These are phyloP conservation scores for Calonectria henricotiae DNA, from an alignment of 2,329 filamentous ascomycete genomes.

Conservation along the genomic window DNA sequence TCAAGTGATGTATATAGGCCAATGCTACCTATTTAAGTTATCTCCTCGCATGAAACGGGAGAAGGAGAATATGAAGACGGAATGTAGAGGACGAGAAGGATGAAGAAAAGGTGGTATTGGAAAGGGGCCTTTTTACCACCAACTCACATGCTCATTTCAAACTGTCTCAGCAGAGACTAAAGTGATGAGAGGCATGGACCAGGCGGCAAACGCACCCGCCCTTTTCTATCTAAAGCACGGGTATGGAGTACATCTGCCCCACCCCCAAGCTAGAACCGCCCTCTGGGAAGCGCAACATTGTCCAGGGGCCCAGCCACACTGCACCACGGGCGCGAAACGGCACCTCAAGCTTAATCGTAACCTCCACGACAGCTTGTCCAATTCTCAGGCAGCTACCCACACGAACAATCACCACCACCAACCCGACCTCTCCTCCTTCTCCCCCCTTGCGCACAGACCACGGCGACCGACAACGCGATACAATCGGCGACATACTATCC, in stretches of 20 bases:
- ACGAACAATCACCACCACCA: constrained; percentile 25
- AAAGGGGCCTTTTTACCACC: background rate
- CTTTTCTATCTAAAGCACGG: constrained; percentile 4
- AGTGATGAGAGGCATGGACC: background rate
- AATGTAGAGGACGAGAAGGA: no score
- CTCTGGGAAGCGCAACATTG: background rate
- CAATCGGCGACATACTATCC: background rate
- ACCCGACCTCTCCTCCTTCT: background rate
- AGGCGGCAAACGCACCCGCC: constrained; percentile 5
- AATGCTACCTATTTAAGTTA: no score
- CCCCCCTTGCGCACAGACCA: background rate
- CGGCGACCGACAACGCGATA: constrained; percentile 1
- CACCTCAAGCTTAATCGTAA: constrained; percentile 37
- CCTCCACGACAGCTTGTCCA: constrained; percentile 41
- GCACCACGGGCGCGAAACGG: constrained; percentile 15
- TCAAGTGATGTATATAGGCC: no score
- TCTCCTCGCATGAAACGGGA: no score
- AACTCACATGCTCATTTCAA: background rate
- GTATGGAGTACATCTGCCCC: background rate
- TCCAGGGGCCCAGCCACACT: constrained; percentile 27
- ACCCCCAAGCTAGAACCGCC: background rate
- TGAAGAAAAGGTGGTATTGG: background rate
- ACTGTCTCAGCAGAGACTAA: constrained; percentile 6
- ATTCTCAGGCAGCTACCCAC: constrained; percentile 30
- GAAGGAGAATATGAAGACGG: no score